Conservation (phyloP, 2,329 filamentous ascomycete genomes). For the Monosporascus sp. region DNA sequence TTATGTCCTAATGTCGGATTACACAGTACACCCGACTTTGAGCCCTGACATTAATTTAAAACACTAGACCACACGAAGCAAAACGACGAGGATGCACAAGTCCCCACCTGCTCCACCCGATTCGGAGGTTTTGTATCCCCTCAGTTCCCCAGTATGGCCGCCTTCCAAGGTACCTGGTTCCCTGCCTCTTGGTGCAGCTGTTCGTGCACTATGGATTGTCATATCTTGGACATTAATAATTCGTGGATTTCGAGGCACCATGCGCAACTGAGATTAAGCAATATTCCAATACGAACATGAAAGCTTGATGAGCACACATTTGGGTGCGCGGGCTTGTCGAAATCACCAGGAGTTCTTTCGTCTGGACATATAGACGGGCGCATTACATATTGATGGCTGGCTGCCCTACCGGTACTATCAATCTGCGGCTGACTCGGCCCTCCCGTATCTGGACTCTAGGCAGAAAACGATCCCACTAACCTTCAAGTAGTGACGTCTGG, state of each 20-base stretch:
- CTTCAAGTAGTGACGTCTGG: neutral
- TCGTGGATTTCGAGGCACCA: neutral
- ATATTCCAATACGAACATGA: neutral
- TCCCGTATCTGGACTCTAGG: no score
- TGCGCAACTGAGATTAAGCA: neutral
- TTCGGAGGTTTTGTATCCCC: neutral
- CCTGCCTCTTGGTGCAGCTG: neutral
- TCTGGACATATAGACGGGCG: no score
- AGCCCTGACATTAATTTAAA: neutral
- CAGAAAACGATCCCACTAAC: no score
- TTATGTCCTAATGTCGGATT: neutral
- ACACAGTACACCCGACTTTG: neutral
- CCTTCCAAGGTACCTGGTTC: neutral
- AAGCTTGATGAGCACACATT: no score
- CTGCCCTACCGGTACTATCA: no score
- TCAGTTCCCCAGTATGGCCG: no score
- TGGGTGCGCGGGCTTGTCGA: no score
- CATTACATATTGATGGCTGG: no score
- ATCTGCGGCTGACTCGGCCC: no score
- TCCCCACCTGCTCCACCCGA: neutral
- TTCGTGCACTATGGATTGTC: neutral
- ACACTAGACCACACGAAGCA: neutral
- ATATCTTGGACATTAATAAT: neutral
- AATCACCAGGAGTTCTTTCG: no score
- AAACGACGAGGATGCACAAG: neutral